Base-by-base conservation (phyloP, 2,329 filamentous ascomycete genomes). In the Trichoderma endophyticum region DNA sequence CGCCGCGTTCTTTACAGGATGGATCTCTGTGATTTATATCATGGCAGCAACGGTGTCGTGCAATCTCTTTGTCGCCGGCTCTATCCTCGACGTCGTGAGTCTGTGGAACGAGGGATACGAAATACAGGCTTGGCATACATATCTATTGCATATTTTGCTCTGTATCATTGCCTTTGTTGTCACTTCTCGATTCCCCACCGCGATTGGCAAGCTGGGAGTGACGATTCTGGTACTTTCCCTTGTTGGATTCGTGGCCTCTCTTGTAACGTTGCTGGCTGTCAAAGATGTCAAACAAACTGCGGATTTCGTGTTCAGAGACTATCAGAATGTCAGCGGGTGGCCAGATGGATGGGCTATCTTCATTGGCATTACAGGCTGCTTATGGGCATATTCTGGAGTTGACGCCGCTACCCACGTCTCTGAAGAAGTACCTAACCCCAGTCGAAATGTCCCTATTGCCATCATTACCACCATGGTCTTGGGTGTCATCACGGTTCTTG, bases 61-160 rank as follows among this genome's bases (percentile, higher is more conserved):
- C 70, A 77, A 77, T 34, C 77, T 77, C 66, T 77, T 77, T 60
- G 76, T 74, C 14, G 76, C 76, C 0, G 73, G 73, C 14, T 77
- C 76, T 2, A 69, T 77, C 7, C 64, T 77, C 1, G 76, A 77
- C n/a, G 36, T 77, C 7, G 75, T 67, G 18, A 63, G 59, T 15
- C 51, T 77, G 0, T 77, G 76, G 76, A 71, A 76, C 4, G 71
- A 73, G 0, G 67, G 72, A 1, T 77, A 77, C 36, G 63, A 59
- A 12, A 73, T 73, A 3, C 67, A 77, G 30, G 65, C 76, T 0
- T 77, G 76, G 76, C 76, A 77, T 21, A 77, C 76, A 3, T 77
- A 77, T 11, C 14, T 77, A 15, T 61, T 77, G 63, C 76, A 77
- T 21, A 73, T 77, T 12, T 21, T 77, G 3, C 59, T 77, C 1